Evolutionary conservation across 2,329 filamentous ascomycete species (phyloP), one percentile per base, ranked within the genome.

Genomic region (Penicillium occitanis): DNA sequence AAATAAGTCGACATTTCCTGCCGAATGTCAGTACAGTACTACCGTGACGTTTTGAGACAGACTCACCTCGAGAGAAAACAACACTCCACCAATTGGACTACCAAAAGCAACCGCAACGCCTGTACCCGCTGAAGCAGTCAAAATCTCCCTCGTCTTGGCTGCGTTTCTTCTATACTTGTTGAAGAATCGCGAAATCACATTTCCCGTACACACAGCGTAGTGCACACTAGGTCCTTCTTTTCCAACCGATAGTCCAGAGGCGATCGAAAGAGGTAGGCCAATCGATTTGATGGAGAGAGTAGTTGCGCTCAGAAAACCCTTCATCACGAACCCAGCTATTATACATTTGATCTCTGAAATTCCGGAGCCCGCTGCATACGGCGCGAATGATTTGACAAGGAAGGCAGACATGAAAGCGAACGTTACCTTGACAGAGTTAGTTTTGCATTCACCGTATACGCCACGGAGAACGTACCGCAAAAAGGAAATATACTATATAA

Each of bases 311-410:
- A 99, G 85, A 74, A 99, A 99, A 0, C 93, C 95, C 79, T 98
- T 97, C 95, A 99, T 99, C 60, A 98, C 92, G 76, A 99, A 99
- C 2, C 95, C 95, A 4, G 94, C 95, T 74, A 99, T 97, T 75
- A 99, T 98, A 79, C 93, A 97, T 79, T 99, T 99, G 84, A 99
- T 99, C 81, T 99, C 95, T 13, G 93, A 97, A 66, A 99, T 99
- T 48, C 95, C 95, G 13, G 92, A 97, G 17, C 95, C 95, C 40
- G 95, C 95, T 11, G 95, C 95, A 76, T 99, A 99, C 0, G 95
- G 95, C 4, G 95, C 93, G 78, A 95, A 98, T 0, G 88, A 88
- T 76, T 92, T 95, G 74, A 99, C 95, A 48, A 99, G 84, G 44
- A 86, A 88, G 0, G 93, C 93, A 2, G 93, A 90, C 3, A 90